These are phyloP conservation scores for Antarctomyces pellizariae DNA, from an alignment of 495 filamentous ascomycete species.

Conservation along the genomic window DNA sequence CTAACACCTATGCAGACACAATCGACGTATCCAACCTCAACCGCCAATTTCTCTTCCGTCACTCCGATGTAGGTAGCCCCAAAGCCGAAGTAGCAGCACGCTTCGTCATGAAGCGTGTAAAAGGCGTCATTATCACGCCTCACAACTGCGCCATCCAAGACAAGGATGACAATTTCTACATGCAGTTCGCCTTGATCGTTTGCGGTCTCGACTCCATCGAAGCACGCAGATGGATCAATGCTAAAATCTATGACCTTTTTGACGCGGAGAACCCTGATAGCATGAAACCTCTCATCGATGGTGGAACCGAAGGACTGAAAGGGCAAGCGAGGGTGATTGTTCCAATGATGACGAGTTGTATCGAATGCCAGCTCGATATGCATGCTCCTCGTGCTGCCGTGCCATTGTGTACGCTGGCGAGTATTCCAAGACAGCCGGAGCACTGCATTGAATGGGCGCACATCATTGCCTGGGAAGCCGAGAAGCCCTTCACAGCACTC, in stretches of 20 bases:
- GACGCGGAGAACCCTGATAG: constrained; percentile 56
- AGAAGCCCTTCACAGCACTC: constrained; percentile 37
- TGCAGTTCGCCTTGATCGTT: constrained; percentile 83
- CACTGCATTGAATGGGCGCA: constrained; percentile 99
- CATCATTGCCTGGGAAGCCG: constrained; percentile 46
- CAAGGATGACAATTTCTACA: constrained; percentile 92
- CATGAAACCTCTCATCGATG: constrained; percentile 83
- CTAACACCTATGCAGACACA: constrained; percentile 33
- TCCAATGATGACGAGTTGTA: constrained; percentile 79
- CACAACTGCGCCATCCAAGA: constrained; percentile 92
- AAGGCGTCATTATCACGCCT: constrained; percentile 77
- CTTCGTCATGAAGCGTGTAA: constrained; percentile 74
- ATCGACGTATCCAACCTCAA: constrained; percentile 98
- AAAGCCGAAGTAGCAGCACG: constrained; percentile 85
- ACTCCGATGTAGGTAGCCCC: constrained; percentile 73
- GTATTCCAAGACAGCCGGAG: constrained; percentile 89
- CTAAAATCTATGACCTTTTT: constrained; percentile 74
- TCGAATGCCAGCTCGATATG: constrained; percentile 97
- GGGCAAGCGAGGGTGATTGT: constrained; percentile 86
- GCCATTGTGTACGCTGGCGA: constrained; percentile 88
- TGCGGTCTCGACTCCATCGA: constrained; percentile 98
- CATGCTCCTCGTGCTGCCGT: constrained; percentile 85
- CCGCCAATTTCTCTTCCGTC: constrained; percentile 89
- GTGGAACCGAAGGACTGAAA: constrained; percentile 94
- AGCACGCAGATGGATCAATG: constrained; percentile 94